Conservation (phyloP, 129 eudicot genomes). For the Pittosporum tobira region DNA sequence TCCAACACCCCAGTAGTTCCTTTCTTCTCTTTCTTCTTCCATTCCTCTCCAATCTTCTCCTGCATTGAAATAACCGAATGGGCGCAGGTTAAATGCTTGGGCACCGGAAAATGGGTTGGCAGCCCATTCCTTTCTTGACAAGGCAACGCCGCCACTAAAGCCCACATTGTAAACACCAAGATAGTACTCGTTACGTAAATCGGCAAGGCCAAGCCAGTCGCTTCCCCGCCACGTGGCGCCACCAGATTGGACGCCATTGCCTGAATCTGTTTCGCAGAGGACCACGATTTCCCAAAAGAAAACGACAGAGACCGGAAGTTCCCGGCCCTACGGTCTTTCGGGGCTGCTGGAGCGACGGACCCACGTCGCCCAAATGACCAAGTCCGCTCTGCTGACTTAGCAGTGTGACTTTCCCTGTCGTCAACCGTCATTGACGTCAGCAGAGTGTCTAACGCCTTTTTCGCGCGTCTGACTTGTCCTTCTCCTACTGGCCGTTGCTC, state of each 20-base stretch:
- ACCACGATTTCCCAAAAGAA: slow-evolving; percentile 65
- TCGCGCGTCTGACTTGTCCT: slow-evolving; percentile 59
- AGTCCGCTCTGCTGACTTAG: slow-evolving; percentile 32
- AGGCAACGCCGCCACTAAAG: slow-evolving; percentile 79
- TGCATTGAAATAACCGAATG: slow-evolving; percentile 51
- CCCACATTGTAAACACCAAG: slow-evolving; percentile 72
- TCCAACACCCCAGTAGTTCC: slow-evolving; percentile 62
- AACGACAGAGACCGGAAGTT: slow-evolving; percentile 42
- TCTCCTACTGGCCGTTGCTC: slow-evolving; percentile 50
- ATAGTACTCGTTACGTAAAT: slow-evolving; percentile 58
- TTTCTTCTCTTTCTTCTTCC: slow-evolving; percentile 90
- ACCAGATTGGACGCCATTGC: slow-evolving; percentile 58
- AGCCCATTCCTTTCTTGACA: slow-evolving; percentile 75
- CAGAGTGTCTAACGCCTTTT: slow-evolving; percentile 46
- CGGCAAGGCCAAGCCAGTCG: slow-evolving; percentile 48
- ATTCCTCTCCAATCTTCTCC: slow-evolving; percentile 74
- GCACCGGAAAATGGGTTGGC: slow-evolving; percentile 19
- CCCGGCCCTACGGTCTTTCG: slow-evolving; percentile 30
- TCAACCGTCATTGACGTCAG: slow-evolving; percentile 50
- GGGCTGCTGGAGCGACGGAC: slow-evolving; percentile 10
- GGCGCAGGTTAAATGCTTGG: slow-evolving; percentile 64
- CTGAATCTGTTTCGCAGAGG: slow-evolving; percentile 70
- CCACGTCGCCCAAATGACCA: slow-evolving; percentile 54
- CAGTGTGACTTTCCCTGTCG: slow-evolving; percentile 44
- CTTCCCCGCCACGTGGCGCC: slow-evolving; percentile 72